Evolutionary conservation across 164 flowering plant species (phyloP).

Genomic region (Stephania japonica): DNA sequence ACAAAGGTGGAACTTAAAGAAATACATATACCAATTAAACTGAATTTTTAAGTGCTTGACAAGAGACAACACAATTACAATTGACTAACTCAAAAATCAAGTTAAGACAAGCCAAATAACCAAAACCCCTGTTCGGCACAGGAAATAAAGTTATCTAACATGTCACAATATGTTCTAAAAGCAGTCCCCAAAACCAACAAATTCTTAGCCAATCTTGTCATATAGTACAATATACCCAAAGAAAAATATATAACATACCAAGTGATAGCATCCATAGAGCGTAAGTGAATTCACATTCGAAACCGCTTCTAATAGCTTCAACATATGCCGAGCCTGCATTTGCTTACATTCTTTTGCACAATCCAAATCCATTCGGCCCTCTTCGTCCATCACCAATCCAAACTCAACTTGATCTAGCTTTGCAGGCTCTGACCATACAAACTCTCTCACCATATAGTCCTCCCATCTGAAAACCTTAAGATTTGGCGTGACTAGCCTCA

Average conservation of each 20-base stretch:
- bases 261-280: slow-evolving; percentile 5
- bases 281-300: background rate
- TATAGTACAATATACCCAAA: background rate
- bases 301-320: background rate
- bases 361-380: background rate
- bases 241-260: slow-evolving; percentile 6
- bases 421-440: background rate
- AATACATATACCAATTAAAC: too few relatives aligned
- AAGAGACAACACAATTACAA: too few relatives aligned
- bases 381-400: background rate
- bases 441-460: background rate
- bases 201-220: too few relatives aligned
- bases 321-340: slow-evolving; percentile 3
- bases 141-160: too few relatives aligned
- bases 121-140: too few relatives aligned
- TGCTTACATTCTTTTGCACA: background rate
- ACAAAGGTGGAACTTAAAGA: too few relatives aligned
- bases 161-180: too few relatives aligned
- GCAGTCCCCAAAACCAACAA: too few relatives aligned
- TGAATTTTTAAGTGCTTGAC: too few relatives aligned
- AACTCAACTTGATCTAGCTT: background rate
- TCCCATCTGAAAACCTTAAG: background rate
- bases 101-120: too few relatives aligned
- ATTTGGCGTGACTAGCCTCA: slow-evolving; percentile 9
- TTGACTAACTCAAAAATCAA: too few relatives aligned